Evolutionary conservation across 192 early-diverging fungal genomes (phyloP).

Genomic region (Phycomyces blakesleeanus): DNA sequence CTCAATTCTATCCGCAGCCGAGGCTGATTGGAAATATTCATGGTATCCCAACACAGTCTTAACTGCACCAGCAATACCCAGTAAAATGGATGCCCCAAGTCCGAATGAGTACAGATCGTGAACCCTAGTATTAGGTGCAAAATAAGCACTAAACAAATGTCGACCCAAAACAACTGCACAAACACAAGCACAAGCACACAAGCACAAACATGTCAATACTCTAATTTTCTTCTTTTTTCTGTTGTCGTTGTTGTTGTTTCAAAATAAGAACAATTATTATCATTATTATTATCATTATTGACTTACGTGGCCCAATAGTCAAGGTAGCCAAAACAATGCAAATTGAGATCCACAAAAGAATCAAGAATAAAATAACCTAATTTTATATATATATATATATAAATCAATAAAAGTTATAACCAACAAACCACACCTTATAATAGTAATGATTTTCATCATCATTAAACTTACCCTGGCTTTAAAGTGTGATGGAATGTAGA

Average conservation of each 20-base stretch:
- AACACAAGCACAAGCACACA: constrained; percentile 18
- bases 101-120: constrained; percentile 80
- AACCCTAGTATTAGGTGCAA: constrained; percentile 48
- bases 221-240: too few relatives aligned
- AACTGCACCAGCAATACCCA: constrained; percentile 12
- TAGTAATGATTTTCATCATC: too few relatives aligned
- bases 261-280: too few relatives aligned
- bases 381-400: too few relatives aligned
- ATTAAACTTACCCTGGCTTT: constrained; percentile 50
- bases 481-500: constrained; percentile 80
- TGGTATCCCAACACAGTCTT: neutral
- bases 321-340: constrained; percentile 47
- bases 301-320: constrained; percentile 44
- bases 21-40: neutral
- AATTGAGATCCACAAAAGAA: constrained; percentile 54
- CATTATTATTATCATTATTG: too few relatives aligned
- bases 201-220: neutral
- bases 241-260: too few relatives aligned
- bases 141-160: constrained; percentile 36
- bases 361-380: constrained; percentile 42
- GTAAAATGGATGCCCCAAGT: constrained; percentile 62
- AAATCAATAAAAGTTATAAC: too few relatives aligned
- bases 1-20: neutral
- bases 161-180: constrained; percentile 61
- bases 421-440: too few relatives aligned